Evolutionary conservation across 2,329 filamentous ascomycete genomes (phyloP), one percentile per base, ranked within the genome.

Genomic region (Didymella segeticola): DNA sequence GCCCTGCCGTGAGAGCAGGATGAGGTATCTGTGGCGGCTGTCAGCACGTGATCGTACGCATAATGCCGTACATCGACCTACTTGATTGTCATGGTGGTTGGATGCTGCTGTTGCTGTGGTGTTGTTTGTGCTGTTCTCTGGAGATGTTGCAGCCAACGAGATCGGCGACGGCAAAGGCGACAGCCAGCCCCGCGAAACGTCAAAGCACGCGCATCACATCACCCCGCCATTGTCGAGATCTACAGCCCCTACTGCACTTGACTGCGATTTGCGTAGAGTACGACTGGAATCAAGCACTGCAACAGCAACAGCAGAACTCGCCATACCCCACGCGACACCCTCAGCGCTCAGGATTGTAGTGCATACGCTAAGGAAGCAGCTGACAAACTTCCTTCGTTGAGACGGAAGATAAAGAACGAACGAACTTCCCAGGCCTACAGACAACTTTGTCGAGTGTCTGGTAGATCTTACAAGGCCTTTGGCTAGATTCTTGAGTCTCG

Each of bases 1-100:
- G 82, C 95, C 95, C 83, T 99, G 95, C 71, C 95, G 88, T 62
- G 93, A 98, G 67, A 99, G 88, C 76, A 99, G 86, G 77, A 99
- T 98, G 68, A 99, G 83, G 77, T 99, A 99, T 82, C 95, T 98
- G 70, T 41, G 14, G 0, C 8, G 9, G 11, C 3, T 15, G 22
- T 67, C 31, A 68, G 62, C 34, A 34, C 25, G 23, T 64, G 20
- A 11, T 20, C 5, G 3, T 38, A 17, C 5, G 5, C 11, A 4
- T 4, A 11, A 17, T 4, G 23, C 62, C 19, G 20, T 15, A 17
- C 30, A 43, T 14, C 27, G 14, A 12, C 77, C 70, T 72, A 83
- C 82, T 81, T 82, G 75, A 84, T 84, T 53, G 82, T 78, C 82
- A 84, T 85, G 66, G 58, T 62, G 62, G 38, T 10, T 53, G 43